Conservation (phyloP, 2,329 filamentous ascomycete genomes). For the Aspergillus vadensis region DNA sequence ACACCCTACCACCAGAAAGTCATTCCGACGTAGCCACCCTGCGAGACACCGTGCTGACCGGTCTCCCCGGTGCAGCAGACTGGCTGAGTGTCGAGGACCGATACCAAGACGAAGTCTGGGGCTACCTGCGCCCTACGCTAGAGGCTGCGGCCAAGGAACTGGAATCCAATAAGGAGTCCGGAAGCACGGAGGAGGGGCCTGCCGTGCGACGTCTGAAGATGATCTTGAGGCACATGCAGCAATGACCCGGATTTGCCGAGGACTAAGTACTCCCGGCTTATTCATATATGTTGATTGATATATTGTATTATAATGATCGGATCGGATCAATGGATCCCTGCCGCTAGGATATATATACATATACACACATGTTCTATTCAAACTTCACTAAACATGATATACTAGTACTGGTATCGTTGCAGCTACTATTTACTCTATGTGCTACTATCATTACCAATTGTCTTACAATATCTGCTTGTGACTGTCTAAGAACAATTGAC, state of each 20-base stretch:
- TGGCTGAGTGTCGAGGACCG: constrained; percentile 40
- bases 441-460: neutral
- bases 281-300: too few species aligned
- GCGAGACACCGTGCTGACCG: constrained; percentile 33
- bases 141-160: constrained; percentile 61
- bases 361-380: too few species aligned
- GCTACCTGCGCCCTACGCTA: constrained; percentile 60
- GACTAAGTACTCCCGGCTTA: neutral
- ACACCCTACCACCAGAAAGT: constrained; percentile 22
- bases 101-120: constrained; percentile 67
- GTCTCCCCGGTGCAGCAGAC: constrained; percentile 35
- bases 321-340: neutral
- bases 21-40: constrained; percentile 22
- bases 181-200: constrained; percentile 33
- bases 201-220: constrained; percentile 43
- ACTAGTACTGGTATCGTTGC: neutral
- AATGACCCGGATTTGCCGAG: constrained; percentile 14
- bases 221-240: constrained; percentile 42
- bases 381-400: too few species aligned
- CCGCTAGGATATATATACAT: neutral
- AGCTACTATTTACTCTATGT: neutral
- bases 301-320: neutral
- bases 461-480: too few species aligned
- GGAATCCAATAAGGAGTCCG: constrained; percentile 35
- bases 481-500: neutral